Evolutionary conservation across 345 rosid genomes (phyloP).

Genomic region (Boechera retrofracta): DNA sequence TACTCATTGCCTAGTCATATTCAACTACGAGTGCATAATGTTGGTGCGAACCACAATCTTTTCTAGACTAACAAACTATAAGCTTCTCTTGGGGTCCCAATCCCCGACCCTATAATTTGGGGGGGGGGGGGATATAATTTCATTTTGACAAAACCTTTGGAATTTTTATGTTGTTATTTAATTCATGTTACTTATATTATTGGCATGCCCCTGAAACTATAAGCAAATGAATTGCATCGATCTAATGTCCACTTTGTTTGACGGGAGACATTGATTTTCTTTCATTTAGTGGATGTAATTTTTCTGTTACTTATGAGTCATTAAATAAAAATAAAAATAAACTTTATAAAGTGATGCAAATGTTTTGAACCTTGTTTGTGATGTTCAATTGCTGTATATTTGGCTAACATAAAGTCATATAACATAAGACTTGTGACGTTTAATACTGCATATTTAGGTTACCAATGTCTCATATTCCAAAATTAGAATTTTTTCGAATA

Average conservation of each 20-base stretch:
- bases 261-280: slow-evolving; percentile 23
- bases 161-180: neutral
- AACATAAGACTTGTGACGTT: neutral
- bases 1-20: slow-evolving; percentile 46
- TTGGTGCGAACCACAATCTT: slow-evolving; percentile 40
- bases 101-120: slow-evolving; percentile 24
- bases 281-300: slow-evolving; percentile 16
- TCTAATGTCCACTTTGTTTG: slow-evolving; percentile 40
- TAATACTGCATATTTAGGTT: neutral
- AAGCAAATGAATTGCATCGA: slow-evolving; percentile 28
- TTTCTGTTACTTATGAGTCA: slow-evolving; percentile 15
- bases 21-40: slow-evolving; percentile 48
- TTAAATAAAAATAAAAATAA: neutral
- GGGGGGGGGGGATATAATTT: neutral
- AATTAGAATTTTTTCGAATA: neutral
- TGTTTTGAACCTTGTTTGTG: slow-evolving; percentile 11
- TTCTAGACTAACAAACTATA: slow-evolving; percentile 31
- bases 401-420: neutral
- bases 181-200: slow-evolving; percentile 26
- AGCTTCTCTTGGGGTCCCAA: slow-evolving; percentile 37
- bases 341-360: neutral
- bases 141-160: neutral
- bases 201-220: slow-evolving; percentile 13
- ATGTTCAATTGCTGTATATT: neutral
- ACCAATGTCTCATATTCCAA: neutral